These are phyloP conservation scores for Panicum virgatum DNA, from an alignment of 202 grass and related monocot species.

Conservation along the genomic window DNA sequence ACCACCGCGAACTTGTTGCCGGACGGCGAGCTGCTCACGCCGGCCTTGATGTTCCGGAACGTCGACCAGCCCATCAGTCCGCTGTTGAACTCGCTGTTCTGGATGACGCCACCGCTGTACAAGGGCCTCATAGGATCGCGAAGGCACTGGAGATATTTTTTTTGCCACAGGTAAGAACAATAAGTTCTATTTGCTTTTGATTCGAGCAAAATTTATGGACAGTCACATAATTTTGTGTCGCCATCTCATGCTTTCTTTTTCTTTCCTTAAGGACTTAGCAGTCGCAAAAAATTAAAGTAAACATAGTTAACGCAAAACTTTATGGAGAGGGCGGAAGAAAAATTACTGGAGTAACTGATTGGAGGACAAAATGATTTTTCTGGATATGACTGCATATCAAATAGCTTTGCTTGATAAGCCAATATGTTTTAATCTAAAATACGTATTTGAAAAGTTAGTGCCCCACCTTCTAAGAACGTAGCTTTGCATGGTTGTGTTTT, in stretches of 20 bases:
- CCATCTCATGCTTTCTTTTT: neutral
- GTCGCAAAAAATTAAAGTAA: no score
- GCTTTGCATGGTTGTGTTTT: no score
- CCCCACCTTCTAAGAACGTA: no score
- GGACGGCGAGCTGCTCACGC: conserved; percentile 39
- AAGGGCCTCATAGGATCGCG: conserved; percentile 47
- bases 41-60: conserved; percentile 35
- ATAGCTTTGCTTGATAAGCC: neutral
- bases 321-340: no score
- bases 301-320: no score
- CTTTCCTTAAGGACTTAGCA: neutral
- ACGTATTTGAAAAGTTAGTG: neutral
- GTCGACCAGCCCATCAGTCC: conserved; percentile 54
- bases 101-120: conserved; percentile 57
- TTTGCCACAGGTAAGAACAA: neutral
- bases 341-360: no score
- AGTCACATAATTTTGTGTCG: neutral
- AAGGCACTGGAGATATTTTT: conserved; percentile 43
- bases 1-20: conserved; percentile 54
- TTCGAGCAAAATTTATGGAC: neutral
- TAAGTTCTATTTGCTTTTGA: neutral
- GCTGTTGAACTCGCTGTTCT: conserved; percentile 60
- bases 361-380: neutral
- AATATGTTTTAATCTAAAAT: neutral
- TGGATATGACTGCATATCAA: neutral